Conservation (phyloP, 2,329 filamentous ascomycete genomes). For the Colletotrichum agaves region DNA sequence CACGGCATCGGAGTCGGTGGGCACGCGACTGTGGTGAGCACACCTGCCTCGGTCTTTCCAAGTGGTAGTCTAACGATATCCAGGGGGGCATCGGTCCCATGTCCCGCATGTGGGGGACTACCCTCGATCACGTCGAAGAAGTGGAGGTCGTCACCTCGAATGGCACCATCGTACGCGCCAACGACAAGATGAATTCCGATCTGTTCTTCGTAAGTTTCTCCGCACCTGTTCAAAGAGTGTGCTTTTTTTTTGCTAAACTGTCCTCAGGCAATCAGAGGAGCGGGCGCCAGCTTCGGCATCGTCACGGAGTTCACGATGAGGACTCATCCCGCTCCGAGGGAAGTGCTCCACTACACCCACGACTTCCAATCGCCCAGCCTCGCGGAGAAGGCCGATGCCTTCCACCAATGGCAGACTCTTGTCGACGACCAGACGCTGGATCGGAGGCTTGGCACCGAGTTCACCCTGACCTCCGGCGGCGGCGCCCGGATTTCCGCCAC, state of each 20-base stretch:
- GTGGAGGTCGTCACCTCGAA: slow-evolving; percentile 45
- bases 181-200: slow-evolving; percentile 41
- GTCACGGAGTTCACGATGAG: slow-evolving; percentile 44
- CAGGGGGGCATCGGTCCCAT: slow-evolving; percentile 67
- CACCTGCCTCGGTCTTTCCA: neutral
- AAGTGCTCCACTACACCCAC: slow-evolving; percentile 62
- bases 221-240: neutral
- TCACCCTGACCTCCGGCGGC: slow-evolving; percentile 58
- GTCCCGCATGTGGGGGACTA: slow-evolving; percentile 68
- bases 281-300: slow-evolving; percentile 53
- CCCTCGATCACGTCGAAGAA: slow-evolving; percentile 64
- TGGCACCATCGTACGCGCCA: slow-evolving; percentile 40
- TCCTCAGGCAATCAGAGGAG: slow-evolving; percentile 42
- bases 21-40: slow-evolving; percentile 63
- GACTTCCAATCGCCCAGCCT: slow-evolving; percentile 56
- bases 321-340: slow-evolving; percentile 53
- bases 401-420: slow-evolving; percentile 63
- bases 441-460: slow-evolving; percentile 60
- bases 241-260: too few relatives aligned
- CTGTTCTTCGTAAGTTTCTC: slow-evolving; percentile 42
- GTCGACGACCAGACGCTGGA: slow-evolving; percentile 59
- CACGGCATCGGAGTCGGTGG: slow-evolving; percentile 67
- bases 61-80: neutral
- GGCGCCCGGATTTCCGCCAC: slow-evolving; percentile 62
- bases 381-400: slow-evolving; percentile 53